Conservation (phyloP, 78 protist species). For the Chrysochromulina tobinii region DNA sequence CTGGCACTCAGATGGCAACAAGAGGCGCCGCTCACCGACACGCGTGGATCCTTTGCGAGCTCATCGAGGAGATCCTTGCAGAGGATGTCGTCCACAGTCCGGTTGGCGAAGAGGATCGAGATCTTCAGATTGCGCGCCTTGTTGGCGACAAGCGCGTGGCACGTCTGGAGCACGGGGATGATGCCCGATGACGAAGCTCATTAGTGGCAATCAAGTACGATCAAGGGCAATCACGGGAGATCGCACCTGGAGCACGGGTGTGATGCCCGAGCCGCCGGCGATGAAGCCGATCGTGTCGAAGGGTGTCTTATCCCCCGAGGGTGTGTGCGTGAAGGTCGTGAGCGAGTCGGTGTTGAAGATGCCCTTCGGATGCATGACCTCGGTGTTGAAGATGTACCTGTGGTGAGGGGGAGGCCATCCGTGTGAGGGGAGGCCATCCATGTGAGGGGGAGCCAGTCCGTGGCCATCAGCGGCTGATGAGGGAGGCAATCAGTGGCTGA, state of each 20-base stretch:
- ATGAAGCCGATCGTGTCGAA: conserved; percentile 61
- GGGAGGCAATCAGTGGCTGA: too few relatives aligned
- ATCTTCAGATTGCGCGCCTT: not conserved
- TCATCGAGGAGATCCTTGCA: not conserved
- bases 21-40: too few relatives aligned
- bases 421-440: too few relatives aligned
- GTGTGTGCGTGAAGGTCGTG: not conserved
- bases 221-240: not conserved
- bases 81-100: not conserved
- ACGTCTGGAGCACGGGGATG: not conserved
- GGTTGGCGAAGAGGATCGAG: conserved; percentile 35
- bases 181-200: too few relatives aligned
- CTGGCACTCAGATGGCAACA: too few relatives aligned
- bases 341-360: not conserved
- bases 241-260: conserved; percentile 79
- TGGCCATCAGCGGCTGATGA: too few relatives aligned
- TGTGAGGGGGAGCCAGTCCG: too few relatives aligned
- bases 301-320: not conserved
- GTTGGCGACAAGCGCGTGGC: not conserved
- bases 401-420: too few relatives aligned
- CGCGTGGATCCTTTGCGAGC: not conserved
- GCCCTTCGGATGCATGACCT: not conserved
- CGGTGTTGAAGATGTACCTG: not conserved
- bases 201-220: not conserved
- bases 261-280: conserved; percentile 86